These are phyloP conservation scores for Pochonia chlamydosporia DNA, from an alignment of 2,329 filamentous ascomycete species.

Conservation along the genomic window DNA sequence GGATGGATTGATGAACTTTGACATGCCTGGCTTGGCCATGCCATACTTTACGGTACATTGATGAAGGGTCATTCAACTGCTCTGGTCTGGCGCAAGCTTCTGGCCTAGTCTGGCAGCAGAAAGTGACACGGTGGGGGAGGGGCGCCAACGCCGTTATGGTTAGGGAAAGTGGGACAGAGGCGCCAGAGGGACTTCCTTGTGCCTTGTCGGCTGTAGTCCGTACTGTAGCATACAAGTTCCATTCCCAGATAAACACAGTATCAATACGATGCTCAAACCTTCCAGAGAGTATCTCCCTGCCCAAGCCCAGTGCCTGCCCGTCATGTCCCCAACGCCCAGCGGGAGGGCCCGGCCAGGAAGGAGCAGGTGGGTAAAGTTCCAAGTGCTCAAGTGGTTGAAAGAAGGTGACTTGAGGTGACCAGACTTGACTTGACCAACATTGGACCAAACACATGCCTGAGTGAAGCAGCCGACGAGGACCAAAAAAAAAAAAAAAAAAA, in stretches of 20 bases:
- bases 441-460: background rate
- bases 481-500: no score
- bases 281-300: no score
- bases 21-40: no score
- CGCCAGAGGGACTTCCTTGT: background rate
- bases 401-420: background rate
- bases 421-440: background rate
- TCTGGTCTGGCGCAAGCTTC: no score
- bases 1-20: background rate
- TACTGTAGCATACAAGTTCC: no score
- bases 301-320: background rate
- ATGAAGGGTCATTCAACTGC: no score
- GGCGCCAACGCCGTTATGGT: constrained; percentile 4
- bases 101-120: background rate
- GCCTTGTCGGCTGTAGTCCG: no score
- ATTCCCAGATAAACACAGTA: no score
- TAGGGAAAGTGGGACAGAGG: background rate
- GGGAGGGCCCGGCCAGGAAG: constrained; percentile 10
- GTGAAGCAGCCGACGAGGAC: no score
- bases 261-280: no score
- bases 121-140: constrained; percentile 3
- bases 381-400: background rate
- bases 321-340: background rate
- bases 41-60: no score
- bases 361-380: background rate